Conservation (phyloP, 208 protist genomes). For the Herpetomonas samuelpessoai region DNA sequence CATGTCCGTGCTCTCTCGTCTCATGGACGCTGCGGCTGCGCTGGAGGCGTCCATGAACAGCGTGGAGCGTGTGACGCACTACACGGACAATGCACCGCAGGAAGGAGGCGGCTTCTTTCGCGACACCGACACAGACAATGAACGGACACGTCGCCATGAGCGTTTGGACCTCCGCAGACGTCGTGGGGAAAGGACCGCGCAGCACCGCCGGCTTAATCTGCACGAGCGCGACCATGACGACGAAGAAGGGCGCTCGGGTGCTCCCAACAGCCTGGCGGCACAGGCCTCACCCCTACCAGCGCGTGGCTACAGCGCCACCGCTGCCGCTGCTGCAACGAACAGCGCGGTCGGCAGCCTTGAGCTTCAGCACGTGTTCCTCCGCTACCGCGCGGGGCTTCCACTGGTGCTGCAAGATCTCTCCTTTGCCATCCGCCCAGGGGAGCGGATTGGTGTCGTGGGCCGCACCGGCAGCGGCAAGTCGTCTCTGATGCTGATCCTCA, state of each 20-base stretch:
- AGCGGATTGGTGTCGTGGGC: constrained; percentile 86
- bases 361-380: constrained; percentile 61
- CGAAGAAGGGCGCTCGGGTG: background rate
- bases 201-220: too few relatives aligned
- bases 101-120: constrained; percentile 21
- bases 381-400: constrained; percentile 65
- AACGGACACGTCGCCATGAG: background rate
- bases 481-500: constrained; percentile 48
- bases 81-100: constrained; percentile 53
- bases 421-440: constrained; percentile 39
- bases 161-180: too few relatives aligned
- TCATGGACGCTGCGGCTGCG: constrained; percentile 35
- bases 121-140: background rate
- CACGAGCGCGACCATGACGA: constrained; percentile 6
- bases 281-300: too few relatives aligned
- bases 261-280: background rate
- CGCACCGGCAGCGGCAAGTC: constrained; percentile 81
- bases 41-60: constrained; percentile 77
- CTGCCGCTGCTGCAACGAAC: background rate
- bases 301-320: too few relatives aligned
- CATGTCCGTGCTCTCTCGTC: constrained; percentile 37
- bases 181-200: too few relatives aligned
- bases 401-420: constrained; percentile 63
- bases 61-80: constrained; percentile 71
- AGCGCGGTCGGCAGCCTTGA: constrained; percentile 25